phyloP scores from a whole-genome alignment of 2,329 filamentous ascomycete genomes.

The Pyricularia sp. region DNA sequence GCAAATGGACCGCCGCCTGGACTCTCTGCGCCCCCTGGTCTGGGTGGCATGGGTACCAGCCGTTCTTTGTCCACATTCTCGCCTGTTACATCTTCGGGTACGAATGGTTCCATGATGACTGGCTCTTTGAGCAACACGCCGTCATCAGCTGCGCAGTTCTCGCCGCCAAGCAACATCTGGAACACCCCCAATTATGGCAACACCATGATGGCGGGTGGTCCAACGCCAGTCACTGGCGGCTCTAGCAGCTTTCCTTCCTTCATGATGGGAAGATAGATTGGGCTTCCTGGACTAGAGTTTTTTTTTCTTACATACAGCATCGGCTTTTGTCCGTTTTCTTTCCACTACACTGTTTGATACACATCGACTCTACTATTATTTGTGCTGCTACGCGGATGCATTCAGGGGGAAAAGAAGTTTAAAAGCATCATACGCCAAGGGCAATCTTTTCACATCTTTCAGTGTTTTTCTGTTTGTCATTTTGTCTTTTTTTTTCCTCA shows the following conservation, averaged over 20 bases:
- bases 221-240: conserved; percentile 12
- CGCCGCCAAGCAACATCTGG: conserved; percentile 12
- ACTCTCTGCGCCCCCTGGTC: conserved; percentile 64
- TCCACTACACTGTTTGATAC: not conserved
- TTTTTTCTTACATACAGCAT: not conserved
- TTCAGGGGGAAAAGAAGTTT: not conserved
- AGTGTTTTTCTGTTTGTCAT: not conserved
- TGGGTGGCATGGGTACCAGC: conserved; percentile 27
- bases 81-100: conserved; percentile 1
- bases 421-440: not conserved
- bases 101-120: conserved; percentile 8
- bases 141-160: conserved; percentile 8
- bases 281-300: not conserved
- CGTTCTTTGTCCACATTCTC: not conserved
- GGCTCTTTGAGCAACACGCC: not conserved
- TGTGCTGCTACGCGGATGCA: not conserved
- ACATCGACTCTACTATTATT: not conserved
- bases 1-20: conserved; percentile 75
- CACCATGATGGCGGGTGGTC: conserved; percentile 7
- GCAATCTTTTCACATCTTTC: not conserved
- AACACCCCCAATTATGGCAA: conserved; percentile 8
- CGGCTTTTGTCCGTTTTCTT: not conserved
- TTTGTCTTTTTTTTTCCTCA: not conserved
- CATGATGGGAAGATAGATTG: conserved; percentile 17
- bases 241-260: conserved; percentile 13